Evolutionary conservation across 2,329 filamentous ascomycete genomes (phyloP).

Genomic region (Hymenoscyphus scutula): DNA sequence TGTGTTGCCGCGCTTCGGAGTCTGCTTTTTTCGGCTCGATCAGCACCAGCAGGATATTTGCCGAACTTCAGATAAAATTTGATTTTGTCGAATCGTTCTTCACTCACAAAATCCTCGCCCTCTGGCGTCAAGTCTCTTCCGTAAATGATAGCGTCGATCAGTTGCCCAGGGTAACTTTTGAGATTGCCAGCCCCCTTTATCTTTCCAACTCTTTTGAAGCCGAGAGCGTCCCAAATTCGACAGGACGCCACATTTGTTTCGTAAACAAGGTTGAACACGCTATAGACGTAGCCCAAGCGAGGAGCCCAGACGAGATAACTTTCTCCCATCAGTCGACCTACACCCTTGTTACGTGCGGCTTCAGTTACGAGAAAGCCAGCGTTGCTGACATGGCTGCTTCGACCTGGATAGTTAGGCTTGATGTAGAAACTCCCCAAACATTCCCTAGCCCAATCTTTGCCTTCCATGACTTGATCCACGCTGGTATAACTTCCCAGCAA

Average conservation of each 20-base stretch:
- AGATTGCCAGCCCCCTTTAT: conserved; percentile 56
- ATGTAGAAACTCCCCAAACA: conserved; percentile 72
- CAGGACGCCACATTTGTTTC: conserved; percentile 71
- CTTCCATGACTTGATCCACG: conserved; percentile 46
- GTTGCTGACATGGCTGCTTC: conserved; percentile 71
- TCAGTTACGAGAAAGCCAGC: conserved; percentile 58
- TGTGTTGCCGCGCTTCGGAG: conserved; percentile 91
- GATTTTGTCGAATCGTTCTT: conserved; percentile 98
- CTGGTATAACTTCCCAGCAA: conserved; percentile 61
- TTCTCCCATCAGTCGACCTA: conserved; percentile 55
- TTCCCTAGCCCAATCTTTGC: conserved; percentile 61
- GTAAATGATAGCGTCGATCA: conserved; percentile 59
- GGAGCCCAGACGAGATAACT: conserved; percentile 57
- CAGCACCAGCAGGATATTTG: conserved; percentile 89
- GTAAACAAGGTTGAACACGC: conserved; percentile 73
- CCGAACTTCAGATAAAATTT: conserved; percentile 94
- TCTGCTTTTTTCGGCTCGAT: conserved; percentile 92
- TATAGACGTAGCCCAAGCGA: conserved; percentile 65
- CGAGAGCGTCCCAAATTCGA: conserved; percentile 70
- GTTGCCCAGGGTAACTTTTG: conserved; percentile 49
- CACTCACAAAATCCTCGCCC: conserved; percentile 79
- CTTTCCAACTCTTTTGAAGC: conserved; percentile 70
- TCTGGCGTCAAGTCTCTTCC: conserved; percentile 58
- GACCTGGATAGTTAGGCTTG: conserved; percentile 72
- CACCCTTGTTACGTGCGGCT: conserved; percentile 53